Evolutionary conservation across 257 asterid species (phyloP).

Genomic region (Penstemon barbatus): DNA sequence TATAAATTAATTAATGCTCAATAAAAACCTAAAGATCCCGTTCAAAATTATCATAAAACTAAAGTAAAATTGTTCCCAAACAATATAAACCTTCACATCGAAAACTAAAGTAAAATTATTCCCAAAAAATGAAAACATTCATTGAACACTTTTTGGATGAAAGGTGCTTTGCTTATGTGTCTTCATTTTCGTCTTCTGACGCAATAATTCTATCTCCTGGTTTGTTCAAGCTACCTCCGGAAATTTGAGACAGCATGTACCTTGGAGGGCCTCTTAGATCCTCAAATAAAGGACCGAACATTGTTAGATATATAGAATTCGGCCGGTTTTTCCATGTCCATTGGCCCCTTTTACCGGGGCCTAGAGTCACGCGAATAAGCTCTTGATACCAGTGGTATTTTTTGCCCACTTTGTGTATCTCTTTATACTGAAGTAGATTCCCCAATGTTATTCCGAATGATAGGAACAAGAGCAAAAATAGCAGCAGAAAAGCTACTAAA

Average conservation of each 20-base stretch:
- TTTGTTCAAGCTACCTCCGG: slow-evolving; percentile 46
- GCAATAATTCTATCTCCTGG: slow-evolving; percentile 25
- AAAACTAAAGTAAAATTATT: background rate
- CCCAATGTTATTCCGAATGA: slow-evolving; percentile 78
- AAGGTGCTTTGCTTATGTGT: no score
- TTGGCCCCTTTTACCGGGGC: slow-evolving; percentile 96
- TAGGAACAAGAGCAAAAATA: slow-evolving; percentile 64
- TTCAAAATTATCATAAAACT: no score
- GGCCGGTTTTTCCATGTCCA: slow-evolving; percentile 87
- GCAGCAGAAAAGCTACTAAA: slow-evolving; percentile 59
- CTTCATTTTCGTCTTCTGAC: no score
- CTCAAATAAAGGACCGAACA: slow-evolving; percentile 85
- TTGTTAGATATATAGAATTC: slow-evolving; percentile 42
- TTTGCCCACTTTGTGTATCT: slow-evolving; percentile 76
- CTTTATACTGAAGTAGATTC: slow-evolving; percentile 87
- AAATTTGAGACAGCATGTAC: slow-evolving; percentile 87
- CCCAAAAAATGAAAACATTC: no score
- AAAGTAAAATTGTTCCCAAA: no score
- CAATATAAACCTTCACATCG: no score
- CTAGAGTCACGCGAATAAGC: slow-evolving; percentile 72
- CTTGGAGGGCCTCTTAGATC: slow-evolving; percentile 96
- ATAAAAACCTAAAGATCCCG: no score
- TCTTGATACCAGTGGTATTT: slow-evolving; percentile 88
- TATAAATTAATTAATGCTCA: no score
- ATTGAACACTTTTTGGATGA: no score